These are phyloP conservation scores for Metschnikowia drakensbergensis DNA, from an alignment of 805 yeast genomes.

Conservation along the genomic window DNA sequence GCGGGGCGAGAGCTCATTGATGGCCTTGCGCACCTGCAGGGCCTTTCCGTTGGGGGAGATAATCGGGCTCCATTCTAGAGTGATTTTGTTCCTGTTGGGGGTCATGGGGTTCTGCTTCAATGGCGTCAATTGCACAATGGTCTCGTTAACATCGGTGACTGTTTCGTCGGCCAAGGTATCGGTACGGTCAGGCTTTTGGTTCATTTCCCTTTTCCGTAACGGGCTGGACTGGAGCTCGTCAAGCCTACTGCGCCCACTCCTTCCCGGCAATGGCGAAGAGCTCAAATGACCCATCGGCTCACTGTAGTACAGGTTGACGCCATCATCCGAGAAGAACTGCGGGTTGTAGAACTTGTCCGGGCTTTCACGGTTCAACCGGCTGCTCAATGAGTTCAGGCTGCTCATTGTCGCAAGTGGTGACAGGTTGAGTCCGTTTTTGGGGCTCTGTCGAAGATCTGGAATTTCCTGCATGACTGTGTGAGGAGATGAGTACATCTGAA, in stretches of 20 bases:
- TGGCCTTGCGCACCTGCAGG: conserved; percentile 18
- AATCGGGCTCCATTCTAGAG: conserved; percentile 44
- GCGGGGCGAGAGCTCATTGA: conserved; percentile 45
- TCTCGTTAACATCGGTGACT: conserved; percentile 35
- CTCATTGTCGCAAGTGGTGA: conserved; percentile 12
- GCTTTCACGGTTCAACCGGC: conserved; percentile 8
- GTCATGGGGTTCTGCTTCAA: conserved; percentile 34
- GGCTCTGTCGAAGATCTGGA: not conserved
- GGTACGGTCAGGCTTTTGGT: not conserved
- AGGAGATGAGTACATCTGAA: conserved; percentile 28
- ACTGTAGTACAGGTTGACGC: conserved; percentile 9
- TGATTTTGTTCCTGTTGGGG: conserved; percentile 31
- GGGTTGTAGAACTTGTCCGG: conserved; percentile 32
- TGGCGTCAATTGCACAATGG: conserved; percentile 40
- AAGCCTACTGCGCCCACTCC: not conserved
- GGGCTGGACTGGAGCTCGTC: conserved; percentile 20
- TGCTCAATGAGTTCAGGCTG: not conserved
- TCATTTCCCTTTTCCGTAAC: conserved; percentile 24
- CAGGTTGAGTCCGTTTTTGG: not conserved
- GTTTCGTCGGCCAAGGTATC: conserved; percentile 28
- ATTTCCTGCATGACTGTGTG: conserved; percentile 1
- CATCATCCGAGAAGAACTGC: conserved; percentile 36
- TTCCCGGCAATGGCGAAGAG: conserved; percentile 8
- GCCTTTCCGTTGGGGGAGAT: conserved; percentile 35
- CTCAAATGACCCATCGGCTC: conserved; percentile 23